Evolutionary conservation across 352 stramenopile species (phyloP).

Genomic region (Phytophthora boehmeriae): DNA sequence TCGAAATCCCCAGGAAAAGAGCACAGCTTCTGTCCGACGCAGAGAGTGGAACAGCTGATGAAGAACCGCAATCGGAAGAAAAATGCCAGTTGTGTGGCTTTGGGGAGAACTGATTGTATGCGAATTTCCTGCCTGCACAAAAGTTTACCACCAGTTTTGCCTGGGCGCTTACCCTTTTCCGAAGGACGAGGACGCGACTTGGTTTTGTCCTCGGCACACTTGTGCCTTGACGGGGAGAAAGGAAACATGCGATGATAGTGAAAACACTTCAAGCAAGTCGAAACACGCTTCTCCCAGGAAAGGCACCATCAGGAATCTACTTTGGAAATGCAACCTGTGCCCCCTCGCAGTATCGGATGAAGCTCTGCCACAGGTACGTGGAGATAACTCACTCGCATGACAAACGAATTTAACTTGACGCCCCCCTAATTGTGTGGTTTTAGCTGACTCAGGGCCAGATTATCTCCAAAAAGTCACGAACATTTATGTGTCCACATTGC

Average conservation of each 20-base stretch:
- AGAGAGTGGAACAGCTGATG: constrained; percentile 42
- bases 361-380: constrained; percentile 60
- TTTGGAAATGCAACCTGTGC: constrained; percentile 86
- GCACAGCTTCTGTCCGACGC: constrained; percentile 34
- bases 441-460: constrained; percentile 70
- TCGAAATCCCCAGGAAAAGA: constrained; percentile 44
- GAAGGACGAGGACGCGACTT: constrained; percentile 80
- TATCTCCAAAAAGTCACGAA: constrained; percentile 65
- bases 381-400: neutral
- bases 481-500: constrained; percentile 79
- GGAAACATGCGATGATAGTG: constrained; percentile 53
- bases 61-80: constrained; percentile 72
- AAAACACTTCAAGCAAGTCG: constrained; percentile 37
- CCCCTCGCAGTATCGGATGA: constrained; percentile 67
- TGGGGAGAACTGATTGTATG: constrained; percentile 85
- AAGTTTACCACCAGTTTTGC: constrained; percentile 90
- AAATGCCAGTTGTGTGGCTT: constrained; percentile 82
- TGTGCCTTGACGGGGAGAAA: constrained; percentile 69
- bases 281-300: constrained; percentile 63
- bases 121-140: constrained; percentile 80
- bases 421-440: constrained; percentile 10
- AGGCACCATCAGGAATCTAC: constrained; percentile 49
- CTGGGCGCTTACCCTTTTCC: constrained; percentile 79
- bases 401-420: constrained; percentile 7
- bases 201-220: constrained; percentile 81